Percentiles rank a stretch among this genome's conserved stretches.
Evolutionary conservation across 2,329 filamentous ascomycete genomes (phyloP).

Genomic region (Penicillium sp.): DNA sequence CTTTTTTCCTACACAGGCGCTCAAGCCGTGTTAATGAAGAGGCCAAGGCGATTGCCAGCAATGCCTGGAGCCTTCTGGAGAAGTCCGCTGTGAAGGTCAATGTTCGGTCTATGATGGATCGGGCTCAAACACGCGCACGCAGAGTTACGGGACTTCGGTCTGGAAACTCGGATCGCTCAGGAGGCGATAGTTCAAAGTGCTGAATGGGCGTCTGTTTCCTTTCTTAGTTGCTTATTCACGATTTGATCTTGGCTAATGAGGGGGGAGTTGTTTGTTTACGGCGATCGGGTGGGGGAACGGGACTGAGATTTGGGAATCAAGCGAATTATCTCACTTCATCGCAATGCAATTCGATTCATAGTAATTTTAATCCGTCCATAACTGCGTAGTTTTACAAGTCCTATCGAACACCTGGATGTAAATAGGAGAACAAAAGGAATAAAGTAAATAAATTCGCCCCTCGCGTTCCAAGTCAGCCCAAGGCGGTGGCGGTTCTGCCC

Average conservation of each 20-base stretch:
- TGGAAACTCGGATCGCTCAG: conserved; percentile 7
- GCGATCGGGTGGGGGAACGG: conserved; percentile 16
- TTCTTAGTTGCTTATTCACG: conserved; percentile 9
- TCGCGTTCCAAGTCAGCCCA: conserved; percentile 11
- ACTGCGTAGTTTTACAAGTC: not conserved
- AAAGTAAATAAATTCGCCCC: conserved; percentile 2
- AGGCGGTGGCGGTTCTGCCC: conserved; percentile 25
- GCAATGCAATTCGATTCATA: conserved; percentile 5
- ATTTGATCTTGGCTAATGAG: conserved; percentile 10
- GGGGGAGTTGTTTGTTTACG: conserved; percentile 11
- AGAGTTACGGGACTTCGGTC: conserved; percentile 25
- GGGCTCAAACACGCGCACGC: conserved; percentile 35
- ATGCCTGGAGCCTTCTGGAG: conserved; percentile 28
- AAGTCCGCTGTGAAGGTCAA: conserved; percentile 23
- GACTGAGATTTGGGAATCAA: conserved; percentile 3
- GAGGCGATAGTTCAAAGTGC: conserved; percentile 3
- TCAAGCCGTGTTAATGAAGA: conserved; percentile 28
- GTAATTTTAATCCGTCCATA: not conserved
- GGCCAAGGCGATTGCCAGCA: conserved; percentile 25
- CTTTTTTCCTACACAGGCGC: conserved; percentile 30
- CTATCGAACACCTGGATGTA: not conserved
- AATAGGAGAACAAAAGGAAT: not conserved
- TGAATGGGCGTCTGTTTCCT: conserved; percentile 2
- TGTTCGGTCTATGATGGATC: conserved; percentile 24
- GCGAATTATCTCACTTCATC: conserved; percentile 6